Conservation (phyloP, 352 stramenopile genomes). For the Pythium phragmiticola region DNA sequence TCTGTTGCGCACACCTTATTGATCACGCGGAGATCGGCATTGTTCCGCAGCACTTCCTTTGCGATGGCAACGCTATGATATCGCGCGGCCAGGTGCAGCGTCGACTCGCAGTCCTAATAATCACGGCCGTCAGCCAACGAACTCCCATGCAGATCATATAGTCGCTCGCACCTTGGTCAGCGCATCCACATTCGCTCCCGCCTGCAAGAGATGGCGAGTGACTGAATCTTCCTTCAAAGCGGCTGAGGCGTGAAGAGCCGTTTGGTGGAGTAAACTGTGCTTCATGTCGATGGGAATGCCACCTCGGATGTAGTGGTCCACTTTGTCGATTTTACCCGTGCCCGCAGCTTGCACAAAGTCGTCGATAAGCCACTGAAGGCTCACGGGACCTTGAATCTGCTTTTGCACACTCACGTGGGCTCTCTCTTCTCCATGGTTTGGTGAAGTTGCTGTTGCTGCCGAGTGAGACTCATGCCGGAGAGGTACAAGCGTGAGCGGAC, state of each 20-base stretch:
- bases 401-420: constrained; percentile 31
- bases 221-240: constrained; percentile 35
- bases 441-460: neutral
- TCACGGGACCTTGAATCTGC: constrained; percentile 49
- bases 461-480: constrained; percentile 7
- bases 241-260: constrained; percentile 46
- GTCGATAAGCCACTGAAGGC: constrained; percentile 52
- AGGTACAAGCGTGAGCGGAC: constrained; percentile 23
- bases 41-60: constrained; percentile 39
- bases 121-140: neutral
- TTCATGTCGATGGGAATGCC: constrained; percentile 52
- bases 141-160: neutral
- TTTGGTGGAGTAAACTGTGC: constrained; percentile 59
- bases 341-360: constrained; percentile 56
- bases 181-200: constrained; percentile 41
- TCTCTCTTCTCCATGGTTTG: neutral
- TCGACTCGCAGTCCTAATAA: constrained; percentile 33
- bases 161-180: constrained; percentile 28
- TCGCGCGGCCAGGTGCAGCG: constrained; percentile 47
- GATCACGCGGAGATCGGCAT: constrained; percentile 30
- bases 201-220: constrained; percentile 44
- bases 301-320: constrained; percentile 50
- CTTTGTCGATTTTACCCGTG: constrained; percentile 35
- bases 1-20: constrained; percentile 32
- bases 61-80: constrained; percentile 38